phyloP scores from a whole-genome alignment of 106 monocot species.

The Dendrobium officinale region DNA sequence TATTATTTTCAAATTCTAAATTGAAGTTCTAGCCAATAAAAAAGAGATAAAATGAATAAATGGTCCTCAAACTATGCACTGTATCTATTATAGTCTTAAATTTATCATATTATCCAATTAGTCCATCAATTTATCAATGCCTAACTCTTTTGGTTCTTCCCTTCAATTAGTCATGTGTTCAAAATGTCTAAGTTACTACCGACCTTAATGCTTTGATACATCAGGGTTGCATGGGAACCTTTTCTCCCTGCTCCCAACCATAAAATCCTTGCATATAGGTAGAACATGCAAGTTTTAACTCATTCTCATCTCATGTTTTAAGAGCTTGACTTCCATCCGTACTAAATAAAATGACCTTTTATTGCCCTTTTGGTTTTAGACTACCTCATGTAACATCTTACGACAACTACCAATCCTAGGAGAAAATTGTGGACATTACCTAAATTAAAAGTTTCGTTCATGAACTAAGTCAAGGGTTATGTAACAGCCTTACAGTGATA shows the following conservation, averaged over 20 bases:
- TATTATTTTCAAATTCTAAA: not conserved
- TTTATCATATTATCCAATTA: not conserved
- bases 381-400: too few relatives aligned
- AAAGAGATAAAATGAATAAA: not conserved
- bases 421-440: too few relatives aligned
- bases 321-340: too few relatives aligned
- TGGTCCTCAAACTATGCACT: not conserved
- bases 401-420: too few relatives aligned
- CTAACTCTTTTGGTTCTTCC: not conserved
- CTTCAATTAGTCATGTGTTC: not conserved
- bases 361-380: too few relatives aligned
- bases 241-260: not conserved
- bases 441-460: too few relatives aligned
- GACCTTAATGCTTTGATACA: too few relatives aligned
- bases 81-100: not conserved
- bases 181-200: too few relatives aligned
- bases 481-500: too few relatives aligned
- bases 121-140: not conserved
- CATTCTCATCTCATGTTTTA: too few relatives aligned
- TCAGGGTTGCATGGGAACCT: not conserved
- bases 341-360: too few relatives aligned
- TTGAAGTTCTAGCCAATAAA: not conserved
- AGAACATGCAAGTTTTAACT: not conserved
- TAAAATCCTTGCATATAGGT: not conserved
- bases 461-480: too few relatives aligned